Conservation (phyloP, 768 basidiomycete genomes). For the Tylopilus plumbeoviolaceoides region DNA sequence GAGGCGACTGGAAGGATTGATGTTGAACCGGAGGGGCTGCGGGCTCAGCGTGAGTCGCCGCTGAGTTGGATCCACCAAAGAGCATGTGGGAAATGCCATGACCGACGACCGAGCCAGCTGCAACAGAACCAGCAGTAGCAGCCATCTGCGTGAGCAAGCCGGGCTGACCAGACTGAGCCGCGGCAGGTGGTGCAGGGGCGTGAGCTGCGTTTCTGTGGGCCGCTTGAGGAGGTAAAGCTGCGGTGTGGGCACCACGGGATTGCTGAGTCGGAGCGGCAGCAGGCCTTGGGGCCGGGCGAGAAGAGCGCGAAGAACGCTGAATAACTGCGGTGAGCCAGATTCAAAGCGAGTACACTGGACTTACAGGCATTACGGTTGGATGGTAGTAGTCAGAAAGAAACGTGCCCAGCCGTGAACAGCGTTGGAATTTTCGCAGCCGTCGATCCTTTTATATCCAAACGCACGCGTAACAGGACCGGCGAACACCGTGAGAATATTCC, state of each 20-base stretch:
- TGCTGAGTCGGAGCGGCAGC: slow-evolving; percentile 47
- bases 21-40: slow-evolving; percentile 44
- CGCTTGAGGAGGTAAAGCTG: slow-evolving; percentile 41
- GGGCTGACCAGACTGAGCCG: slow-evolving; percentile 47
- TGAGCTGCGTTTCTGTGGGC: slow-evolving; percentile 42
- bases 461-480: slow-evolving; percentile 20
- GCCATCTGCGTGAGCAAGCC: slow-evolving; percentile 85
- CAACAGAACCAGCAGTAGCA: slow-evolving; percentile 87
- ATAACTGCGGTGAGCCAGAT: neutral
- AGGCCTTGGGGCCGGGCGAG: slow-evolving; percentile 54
- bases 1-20: slow-evolving; percentile 41
- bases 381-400: slow-evolving; percentile 19
- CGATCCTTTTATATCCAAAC: slow-evolving; percentile 21
- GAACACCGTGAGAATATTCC: slow-evolving; percentile 13
- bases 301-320: slow-evolving; percentile 77
- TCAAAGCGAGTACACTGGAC: slow-evolving; percentile 14
- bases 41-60: slow-evolving; percentile 40
- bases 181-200: slow-evolving; percentile 37
- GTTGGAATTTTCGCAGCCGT: neutral
- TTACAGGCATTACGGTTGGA: slow-evolving; percentile 45
- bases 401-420: neutral
- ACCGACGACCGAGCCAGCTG: slow-evolving; percentile 81
- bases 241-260: slow-evolving; percentile 45
- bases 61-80: slow-evolving; percentile 62
- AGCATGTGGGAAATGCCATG: slow-evolving; percentile 90